Conservation (phyloP, 2,329 filamentous ascomycete genomes). For the Botryotinia convoluta region DNA sequence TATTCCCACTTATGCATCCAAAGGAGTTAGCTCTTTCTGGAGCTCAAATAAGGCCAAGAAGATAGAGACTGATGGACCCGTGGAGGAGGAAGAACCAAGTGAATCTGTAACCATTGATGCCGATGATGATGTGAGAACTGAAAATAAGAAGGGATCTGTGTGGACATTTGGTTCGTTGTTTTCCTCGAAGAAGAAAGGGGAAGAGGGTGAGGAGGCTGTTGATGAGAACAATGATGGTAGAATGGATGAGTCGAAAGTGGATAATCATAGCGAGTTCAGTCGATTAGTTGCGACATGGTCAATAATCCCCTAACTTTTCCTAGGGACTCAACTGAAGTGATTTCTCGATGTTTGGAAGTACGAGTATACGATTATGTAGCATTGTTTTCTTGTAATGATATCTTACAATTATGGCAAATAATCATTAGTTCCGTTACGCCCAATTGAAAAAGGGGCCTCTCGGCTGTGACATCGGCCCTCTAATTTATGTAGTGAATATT, state of each 20-base stretch:
- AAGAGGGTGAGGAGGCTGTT: not conserved
- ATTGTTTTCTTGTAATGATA: not conserved
- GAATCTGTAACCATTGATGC: slow-evolving; percentile 17
- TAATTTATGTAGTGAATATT: not conserved
- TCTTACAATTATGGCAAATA: not conserved
- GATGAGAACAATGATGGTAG: not conserved
- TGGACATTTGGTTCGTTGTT: slow-evolving; percentile 7
- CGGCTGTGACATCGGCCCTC: no score
- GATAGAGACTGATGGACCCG: not conserved
- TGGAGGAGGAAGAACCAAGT: not conserved
- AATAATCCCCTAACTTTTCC: not conserved
- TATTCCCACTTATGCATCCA: slow-evolving; percentile 16
- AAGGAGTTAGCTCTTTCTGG: slow-evolving; percentile 18
- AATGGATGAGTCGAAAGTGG: slow-evolving; percentile 13
- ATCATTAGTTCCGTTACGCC: not conserved
- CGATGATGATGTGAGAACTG: slow-evolving; percentile 17
- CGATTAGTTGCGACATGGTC: not conserved
- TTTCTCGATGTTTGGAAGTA: not conserved
- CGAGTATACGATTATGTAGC: not conserved
- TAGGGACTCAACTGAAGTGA: slow-evolving; percentile 11
- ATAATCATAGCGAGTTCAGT: slow-evolving; percentile 6
- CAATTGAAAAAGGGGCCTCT: not conserved
- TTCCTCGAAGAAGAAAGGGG: not conserved
- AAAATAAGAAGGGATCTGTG: slow-evolving; percentile 5
- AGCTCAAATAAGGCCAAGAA: not conserved